phyloP scores from a whole-genome alignment of 768 basidiomycete genomes.

The Floccularia luteovirens region DNA sequence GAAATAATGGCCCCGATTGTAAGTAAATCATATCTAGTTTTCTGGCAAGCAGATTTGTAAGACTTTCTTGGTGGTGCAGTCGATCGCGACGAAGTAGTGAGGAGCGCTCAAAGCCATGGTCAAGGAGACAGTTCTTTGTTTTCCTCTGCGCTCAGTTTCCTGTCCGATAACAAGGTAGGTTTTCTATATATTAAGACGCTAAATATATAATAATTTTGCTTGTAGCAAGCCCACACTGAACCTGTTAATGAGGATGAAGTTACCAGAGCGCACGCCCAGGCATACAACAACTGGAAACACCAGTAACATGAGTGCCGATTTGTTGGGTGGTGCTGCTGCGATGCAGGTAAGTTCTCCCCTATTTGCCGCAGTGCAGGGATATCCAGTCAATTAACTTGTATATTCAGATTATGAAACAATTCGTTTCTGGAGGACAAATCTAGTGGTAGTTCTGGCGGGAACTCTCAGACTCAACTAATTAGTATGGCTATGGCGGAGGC shows the following conservation, averaged over 20 bases:
- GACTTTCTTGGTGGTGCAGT: slow-evolving; percentile 27
- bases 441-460: slow-evolving; percentile 29
- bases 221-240: slow-evolving; percentile 42
- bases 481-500: slow-evolving; percentile 85
- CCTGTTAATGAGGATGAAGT: slow-evolving; percentile 66
- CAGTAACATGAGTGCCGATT: slow-evolving; percentile 45
- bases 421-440: slow-evolving; percentile 45
- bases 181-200: neutral
- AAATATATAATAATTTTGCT: neutral
- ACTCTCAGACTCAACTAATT: slow-evolving; percentile 60
- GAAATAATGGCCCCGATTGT: slow-evolving; percentile 20
- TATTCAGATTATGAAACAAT: slow-evolving; percentile 53
- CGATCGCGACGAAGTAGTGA: slow-evolving; percentile 54
- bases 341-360: slow-evolving; percentile 40
- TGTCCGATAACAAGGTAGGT: slow-evolving; percentile 43
- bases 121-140: slow-evolving; percentile 54
- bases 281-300: slow-evolving; percentile 49
- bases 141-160: slow-evolving; percentile 42
- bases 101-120: slow-evolving; percentile 45
- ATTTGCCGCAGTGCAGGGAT: neutral
- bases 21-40: slow-evolving; percentile 9
- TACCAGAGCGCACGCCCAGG: slow-evolving; percentile 50
- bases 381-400: neutral
- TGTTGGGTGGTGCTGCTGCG: slow-evolving; percentile 74
- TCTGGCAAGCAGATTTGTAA: neutral